Evolutionary conservation across 1,284 basidiomycete species (phyloP), one percentile per base, ranked within the genome.

Genomic region (Ceratobasidium sp.): DNA sequence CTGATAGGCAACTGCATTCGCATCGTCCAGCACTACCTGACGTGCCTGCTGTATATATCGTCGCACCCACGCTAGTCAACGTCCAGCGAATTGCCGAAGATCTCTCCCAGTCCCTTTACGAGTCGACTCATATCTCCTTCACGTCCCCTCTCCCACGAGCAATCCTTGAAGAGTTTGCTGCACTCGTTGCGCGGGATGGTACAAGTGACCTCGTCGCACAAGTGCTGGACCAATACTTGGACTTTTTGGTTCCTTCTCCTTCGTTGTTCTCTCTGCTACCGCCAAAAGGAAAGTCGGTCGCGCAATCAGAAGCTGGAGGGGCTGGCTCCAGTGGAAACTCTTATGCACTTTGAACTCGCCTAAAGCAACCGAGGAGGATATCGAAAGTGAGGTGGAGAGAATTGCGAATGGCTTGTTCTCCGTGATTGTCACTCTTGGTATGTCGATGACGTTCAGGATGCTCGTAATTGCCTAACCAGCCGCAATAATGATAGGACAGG

Each of bases 21-120:
- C 82, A 89, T 56, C 86, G 97, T 68, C 97, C 97, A 17, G 86
- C 95, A 12, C 80, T 99, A 42, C 87, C 92, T 1, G 97, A 99
- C 77, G 97, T 99, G 0, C 97, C 97, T 6, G 96, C 97, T 0
- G 87, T 99, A 32, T 99, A 99, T 82, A 97, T 99, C 78, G 92
- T 99, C 56, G 87, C 93, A 0, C 97, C 97, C 0, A 97, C 94
- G 0, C 81, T 93, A 10, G 81, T 84, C 62, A 99, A 98, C 77
- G 85, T 99, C 73, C 85, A 87, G 70, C 86, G 96, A 68, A 96
- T 98, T 82, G 90, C 93, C 15, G 89, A 94, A 75, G 93, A 95
- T 77, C 45, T 71, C 6, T n/a, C 45, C 1, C 56, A 64, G 45
- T 52, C n/a, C 32, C 84, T 99, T 35, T 99, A 99, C 77, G 94